These are phyloP conservation scores for Vitis hybrid DNA, from an alignment of 177 flowering plant species.

Conservation along the genomic window DNA sequence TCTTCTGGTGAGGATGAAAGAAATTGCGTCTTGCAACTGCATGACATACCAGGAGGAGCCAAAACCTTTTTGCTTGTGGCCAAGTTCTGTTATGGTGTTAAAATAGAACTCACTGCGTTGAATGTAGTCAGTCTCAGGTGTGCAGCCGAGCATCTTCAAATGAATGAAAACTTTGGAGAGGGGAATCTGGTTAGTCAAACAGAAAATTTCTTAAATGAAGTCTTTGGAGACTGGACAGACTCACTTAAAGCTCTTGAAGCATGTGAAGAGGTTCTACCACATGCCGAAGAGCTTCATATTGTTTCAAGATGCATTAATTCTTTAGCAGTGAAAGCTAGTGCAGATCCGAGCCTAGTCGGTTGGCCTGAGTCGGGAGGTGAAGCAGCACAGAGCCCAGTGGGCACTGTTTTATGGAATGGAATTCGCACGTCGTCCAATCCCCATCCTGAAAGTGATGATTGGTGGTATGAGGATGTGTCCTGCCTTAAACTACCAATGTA, in stretches of 20 bases:
- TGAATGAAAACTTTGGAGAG: slow-evolving; percentile 68
- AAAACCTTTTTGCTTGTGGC: slow-evolving; percentile 61
- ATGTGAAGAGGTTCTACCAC: slow-evolving; percentile 53
- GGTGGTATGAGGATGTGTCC: slow-evolving; percentile 71
- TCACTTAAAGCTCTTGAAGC: slow-evolving; percentile 58
- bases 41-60: slow-evolving; percentile 77
- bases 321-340: slow-evolving; percentile 64
- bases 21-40: slow-evolving; percentile 38
- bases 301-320: slow-evolving; percentile 68
- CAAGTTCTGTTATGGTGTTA: slow-evolving; percentile 71
- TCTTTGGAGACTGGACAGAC: slow-evolving; percentile 56
- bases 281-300: slow-evolving; percentile 66
- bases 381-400: slow-evolving; percentile 19
- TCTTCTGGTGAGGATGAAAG: slow-evolving; percentile 27
- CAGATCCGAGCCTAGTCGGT: slow-evolving; percentile 50
- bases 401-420: slow-evolving; percentile 53
- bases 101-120: slow-evolving; percentile 52
- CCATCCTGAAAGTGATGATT: slow-evolving; percentile 36
- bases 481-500: slow-evolving; percentile 42
- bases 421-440: slow-evolving; percentile 33
- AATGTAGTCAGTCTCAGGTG: slow-evolving; percentile 61
- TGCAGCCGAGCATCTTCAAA: slow-evolving; percentile 69
- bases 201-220: slow-evolving; percentile 52
- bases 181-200: slow-evolving; percentile 57
- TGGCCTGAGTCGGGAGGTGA: slow-evolving; percentile 41